Conservation (phyloP, 768 basidiomycete genomes). For the Tephrocybe sp. region DNA sequence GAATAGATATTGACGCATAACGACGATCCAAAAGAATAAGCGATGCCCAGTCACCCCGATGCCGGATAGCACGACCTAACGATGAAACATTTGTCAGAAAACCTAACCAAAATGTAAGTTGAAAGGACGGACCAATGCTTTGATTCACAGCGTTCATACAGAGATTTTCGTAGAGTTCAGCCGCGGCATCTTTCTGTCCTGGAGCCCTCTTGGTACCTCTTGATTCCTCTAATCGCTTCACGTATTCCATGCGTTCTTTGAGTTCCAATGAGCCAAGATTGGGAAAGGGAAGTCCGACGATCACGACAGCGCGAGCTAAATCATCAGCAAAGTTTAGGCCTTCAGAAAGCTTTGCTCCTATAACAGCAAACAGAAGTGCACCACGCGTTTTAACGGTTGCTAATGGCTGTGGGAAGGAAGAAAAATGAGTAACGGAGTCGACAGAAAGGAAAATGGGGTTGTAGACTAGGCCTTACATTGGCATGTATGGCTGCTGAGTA, state of each 20-base stretch:
- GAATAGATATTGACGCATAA: conserved; percentile 67
- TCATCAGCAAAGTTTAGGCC: conserved; percentile 78
- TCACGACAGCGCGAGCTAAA: conserved; percentile 80
- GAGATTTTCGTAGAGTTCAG: conserved; percentile 87
- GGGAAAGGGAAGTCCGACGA: conserved; percentile 91
- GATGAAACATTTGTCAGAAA: neutral
- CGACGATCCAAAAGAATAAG: conserved; percentile 85
- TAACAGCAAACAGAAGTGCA: conserved; percentile 88
- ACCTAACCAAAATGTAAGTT: neutral
- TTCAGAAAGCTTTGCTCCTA: conserved; percentile 97
- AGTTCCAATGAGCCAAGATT: conserved; percentile 91
- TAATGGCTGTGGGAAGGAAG: conserved; percentile 4
- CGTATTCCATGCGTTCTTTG: conserved; percentile 88
- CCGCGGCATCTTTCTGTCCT: conserved; percentile 62
- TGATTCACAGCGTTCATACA: conserved; percentile 97
- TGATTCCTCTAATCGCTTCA: conserved; percentile 56
- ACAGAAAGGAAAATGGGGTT: neutral
- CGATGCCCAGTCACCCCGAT: conserved; percentile 88
- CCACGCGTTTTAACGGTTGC: conserved; percentile 44
- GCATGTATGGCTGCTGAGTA: conserved; percentile 54
- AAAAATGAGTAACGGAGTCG: neutral
- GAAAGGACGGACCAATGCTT: conserved; percentile 71
- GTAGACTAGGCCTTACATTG: conserved; percentile 3
- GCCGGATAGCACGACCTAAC: conserved; percentile 89
- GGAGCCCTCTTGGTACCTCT: conserved; percentile 26